These are phyloP conservation scores for Carallia brachiata DNA, from an alignment of 345 rosid species.

Conservation along the genomic window DNA sequence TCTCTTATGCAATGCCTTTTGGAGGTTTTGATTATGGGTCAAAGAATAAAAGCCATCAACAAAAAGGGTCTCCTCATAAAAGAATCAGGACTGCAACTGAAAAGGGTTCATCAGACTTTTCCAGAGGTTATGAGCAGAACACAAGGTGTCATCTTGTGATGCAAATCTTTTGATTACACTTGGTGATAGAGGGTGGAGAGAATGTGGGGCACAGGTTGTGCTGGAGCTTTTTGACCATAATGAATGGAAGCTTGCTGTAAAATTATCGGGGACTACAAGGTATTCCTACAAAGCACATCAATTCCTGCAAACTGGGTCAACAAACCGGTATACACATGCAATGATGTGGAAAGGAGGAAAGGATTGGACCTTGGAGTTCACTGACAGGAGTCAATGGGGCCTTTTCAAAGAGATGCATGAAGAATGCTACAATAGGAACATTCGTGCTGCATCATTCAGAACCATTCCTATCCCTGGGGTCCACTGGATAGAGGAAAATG, in stretches of 20 bases:
- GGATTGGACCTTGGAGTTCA: constrained; percentile 89
- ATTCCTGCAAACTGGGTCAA: constrained; percentile 90
- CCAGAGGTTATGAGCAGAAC: constrained; percentile 55
- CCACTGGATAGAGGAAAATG: constrained; percentile 59
- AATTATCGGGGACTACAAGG: constrained; percentile 59
- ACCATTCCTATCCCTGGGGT: constrained; percentile 98
- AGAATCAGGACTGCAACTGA: constrained; percentile 78
- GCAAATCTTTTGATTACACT: constrained; percentile 67
- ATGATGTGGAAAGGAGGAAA: constrained; percentile 99
- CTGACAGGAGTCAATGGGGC: constrained; percentile 88
- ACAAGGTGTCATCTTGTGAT: constrained; percentile 59
- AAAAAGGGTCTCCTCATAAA: constrained; percentile 59
- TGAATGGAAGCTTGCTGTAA: constrained; percentile 94
- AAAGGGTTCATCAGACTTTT: constrained; percentile 52
- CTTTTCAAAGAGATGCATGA: constrained; percentile 97
- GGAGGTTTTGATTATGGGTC: constrained; percentile 61
- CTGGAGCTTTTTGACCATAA: constrained; percentile 73
- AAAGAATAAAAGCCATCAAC: constrained; percentile 48
- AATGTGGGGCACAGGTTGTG: constrained; percentile 65
- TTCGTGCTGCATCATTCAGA: constrained; percentile 77
- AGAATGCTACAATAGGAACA: constrained; percentile 85
- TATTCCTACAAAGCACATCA: constrained; percentile 90
- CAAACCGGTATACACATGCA: constrained; percentile 90
- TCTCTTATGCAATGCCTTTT: constrained; percentile 74
- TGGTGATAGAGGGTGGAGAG: constrained; percentile 94